These are phyloP conservation scores for Rhexocercosporidium sp. DNA, from an alignment of 2,329 filamentous ascomycete species.

Conservation along the genomic window DNA sequence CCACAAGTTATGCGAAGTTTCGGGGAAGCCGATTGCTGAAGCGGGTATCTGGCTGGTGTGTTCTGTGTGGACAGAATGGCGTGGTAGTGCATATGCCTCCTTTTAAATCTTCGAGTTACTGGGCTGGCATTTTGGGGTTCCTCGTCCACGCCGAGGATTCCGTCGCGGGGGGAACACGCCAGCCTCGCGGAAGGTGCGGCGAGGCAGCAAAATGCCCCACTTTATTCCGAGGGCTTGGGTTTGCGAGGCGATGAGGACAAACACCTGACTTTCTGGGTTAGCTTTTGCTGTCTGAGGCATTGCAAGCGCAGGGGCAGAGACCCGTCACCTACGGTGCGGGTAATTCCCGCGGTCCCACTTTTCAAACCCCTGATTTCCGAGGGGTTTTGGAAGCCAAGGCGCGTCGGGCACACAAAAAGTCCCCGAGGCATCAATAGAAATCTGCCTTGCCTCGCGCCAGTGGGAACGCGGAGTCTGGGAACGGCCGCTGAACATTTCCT, in stretches of 20 bases:
- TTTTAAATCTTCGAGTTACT: background rate
- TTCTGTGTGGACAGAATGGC: background rate
- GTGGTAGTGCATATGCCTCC: background rate
- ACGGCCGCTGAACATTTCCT: slow-evolving; percentile 1
- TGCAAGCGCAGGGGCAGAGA: background rate
- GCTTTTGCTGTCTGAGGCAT: background rate
- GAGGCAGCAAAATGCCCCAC: background rate
- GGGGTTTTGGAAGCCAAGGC: background rate
- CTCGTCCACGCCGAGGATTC: background rate
- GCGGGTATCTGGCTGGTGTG: slow-evolving; percentile 1
- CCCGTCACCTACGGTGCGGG: background rate
- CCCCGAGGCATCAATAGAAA: background rate
- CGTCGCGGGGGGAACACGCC: too few species aligned
- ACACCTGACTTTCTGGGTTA: background rate
- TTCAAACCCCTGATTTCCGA: slow-evolving; percentile 9
- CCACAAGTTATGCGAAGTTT: slow-evolving; percentile 4
- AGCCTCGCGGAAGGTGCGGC: too few species aligned
- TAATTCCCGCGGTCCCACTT: too few species aligned
- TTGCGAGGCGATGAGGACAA: background rate
- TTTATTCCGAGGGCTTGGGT: slow-evolving; percentile 2
- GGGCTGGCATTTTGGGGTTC: background rate
- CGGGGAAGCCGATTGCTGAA: slow-evolving; percentile 4
- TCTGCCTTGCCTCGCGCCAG: background rate
- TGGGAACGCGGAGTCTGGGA: slow-evolving; percentile 1
- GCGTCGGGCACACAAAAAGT: background rate